phyloP scores from a whole-genome alignment of 345 rosid genomes.

The Eucalyptus globulus region DNA sequence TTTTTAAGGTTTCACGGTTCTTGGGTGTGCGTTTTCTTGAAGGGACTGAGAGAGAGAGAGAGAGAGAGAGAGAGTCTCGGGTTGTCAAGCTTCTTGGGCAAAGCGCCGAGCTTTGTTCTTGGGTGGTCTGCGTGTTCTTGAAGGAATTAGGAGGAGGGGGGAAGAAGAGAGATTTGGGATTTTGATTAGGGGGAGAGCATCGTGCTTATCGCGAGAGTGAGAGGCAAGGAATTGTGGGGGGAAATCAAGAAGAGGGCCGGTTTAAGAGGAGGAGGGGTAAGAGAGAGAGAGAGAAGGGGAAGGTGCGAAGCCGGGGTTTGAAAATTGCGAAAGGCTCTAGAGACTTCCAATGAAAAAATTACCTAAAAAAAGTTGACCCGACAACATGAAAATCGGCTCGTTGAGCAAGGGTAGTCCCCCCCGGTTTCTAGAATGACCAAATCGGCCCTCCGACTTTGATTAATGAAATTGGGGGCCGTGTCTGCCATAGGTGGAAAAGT shows the following conservation, averaged over 20 bases:
- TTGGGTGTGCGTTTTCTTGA: background rate
- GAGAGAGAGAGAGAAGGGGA: background rate
- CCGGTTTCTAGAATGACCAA: background rate
- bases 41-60: background rate
- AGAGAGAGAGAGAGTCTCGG: background rate
- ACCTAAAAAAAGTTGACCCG: background rate
- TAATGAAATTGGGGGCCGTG: background rate
- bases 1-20: background rate
- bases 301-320: background rate
- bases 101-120: background rate
- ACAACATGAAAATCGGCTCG: too few species aligned
- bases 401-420: background rate
- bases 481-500: background rate
- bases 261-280: background rate
- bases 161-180: background rate
- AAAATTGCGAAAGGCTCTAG: background rate
- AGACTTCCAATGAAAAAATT: background rate
- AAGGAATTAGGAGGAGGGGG: background rate
- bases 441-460: background rate
- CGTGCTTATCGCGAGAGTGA: background rate
- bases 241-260: background rate
- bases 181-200: background rate
- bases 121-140: background rate
- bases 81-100: background rate
- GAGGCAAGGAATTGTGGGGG: background rate